Evolutionary conservation across 177 flowering plant genomes (phyloP).

Genomic region (Tripterygium wilfordii): DNA sequence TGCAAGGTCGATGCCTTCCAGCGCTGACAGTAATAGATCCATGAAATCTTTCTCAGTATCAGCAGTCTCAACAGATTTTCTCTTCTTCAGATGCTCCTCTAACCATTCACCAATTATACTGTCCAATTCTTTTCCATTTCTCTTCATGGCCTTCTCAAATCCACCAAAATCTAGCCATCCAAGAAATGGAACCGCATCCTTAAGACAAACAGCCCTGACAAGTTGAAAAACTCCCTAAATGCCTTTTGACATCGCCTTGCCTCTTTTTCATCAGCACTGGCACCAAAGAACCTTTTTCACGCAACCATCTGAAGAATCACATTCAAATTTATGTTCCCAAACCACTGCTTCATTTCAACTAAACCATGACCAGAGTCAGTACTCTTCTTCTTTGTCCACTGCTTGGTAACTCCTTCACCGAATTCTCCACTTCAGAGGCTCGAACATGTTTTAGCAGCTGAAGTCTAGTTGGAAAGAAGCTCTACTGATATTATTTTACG

Average conservation of each 20-base stretch:
- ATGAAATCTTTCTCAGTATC: conserved; percentile 19
- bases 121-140: conserved; percentile 15
- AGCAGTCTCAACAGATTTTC: background rate
- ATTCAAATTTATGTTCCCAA: conserved; percentile 15
- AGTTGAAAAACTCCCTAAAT: conserved; percentile 6
- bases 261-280: background rate
- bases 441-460: conserved; percentile 17
- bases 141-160: conserved; percentile 22
- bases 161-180: conserved; percentile 25
- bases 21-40: conserved; percentile 17
- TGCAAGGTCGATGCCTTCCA: conserved; percentile 3
- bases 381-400: conserved; percentile 6
- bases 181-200: conserved; percentile 19
- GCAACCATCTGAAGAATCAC: conserved; percentile 17
- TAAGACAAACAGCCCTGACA: conserved; percentile 1
- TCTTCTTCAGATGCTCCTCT: conserved; percentile 15
- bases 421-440: conserved; percentile 10
- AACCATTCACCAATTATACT: conserved; percentile 13
- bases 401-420: conserved; percentile 11
- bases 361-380: background rate
- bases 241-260: background rate
- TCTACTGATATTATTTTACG: conserved; percentile 18
- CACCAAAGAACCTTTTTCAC: conserved; percentile 18
- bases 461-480: conserved; percentile 27
- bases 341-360: conserved; percentile 29